These are phyloP conservation scores for Curvularia eragrostidis DNA, from an alignment of 2,329 filamentous ascomycete genomes.

Conservation along the genomic window DNA sequence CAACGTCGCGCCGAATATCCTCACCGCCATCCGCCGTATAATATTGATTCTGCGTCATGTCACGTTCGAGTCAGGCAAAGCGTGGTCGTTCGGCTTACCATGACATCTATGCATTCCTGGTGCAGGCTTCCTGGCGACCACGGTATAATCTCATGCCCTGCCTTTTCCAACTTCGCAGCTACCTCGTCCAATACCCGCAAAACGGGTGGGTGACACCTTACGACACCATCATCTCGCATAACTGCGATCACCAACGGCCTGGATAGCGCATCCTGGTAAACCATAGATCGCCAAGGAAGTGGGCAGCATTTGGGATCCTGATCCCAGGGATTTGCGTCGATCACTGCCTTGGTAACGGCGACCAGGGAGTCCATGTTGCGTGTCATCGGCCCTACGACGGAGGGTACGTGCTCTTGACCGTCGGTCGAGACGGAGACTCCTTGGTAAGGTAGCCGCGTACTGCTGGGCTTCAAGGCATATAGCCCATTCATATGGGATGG, in stretches of 20 bases:
- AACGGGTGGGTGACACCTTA: constrained; percentile 63
- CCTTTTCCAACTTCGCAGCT: constrained; percentile 48
- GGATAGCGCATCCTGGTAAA: constrained; percentile 52
- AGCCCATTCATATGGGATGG: constrained; percentile 66
- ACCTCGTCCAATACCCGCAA: constrained; percentile 54
- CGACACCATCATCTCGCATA: constrained; percentile 61
- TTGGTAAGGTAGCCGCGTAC: constrained; percentile 63
- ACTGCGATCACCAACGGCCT: constrained; percentile 59
- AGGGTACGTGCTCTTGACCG: constrained; percentile 69
- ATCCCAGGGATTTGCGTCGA: constrained; percentile 60
- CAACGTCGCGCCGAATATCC: constrained; percentile 64
- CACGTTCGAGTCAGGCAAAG: not conserved
- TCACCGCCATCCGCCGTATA: constrained; percentile 70
- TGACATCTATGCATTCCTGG: constrained; percentile 62
- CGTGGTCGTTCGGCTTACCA: constrained; percentile 47
- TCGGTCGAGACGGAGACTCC: constrained; percentile 68
- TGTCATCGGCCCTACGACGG: constrained; percentile 66
- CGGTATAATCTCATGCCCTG: constrained; percentile 62
- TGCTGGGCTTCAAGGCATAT: constrained; percentile 63
- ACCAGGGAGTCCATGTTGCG: constrained; percentile 60
- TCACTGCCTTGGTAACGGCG: constrained; percentile 57
- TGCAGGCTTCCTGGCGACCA: constrained; percentile 62
- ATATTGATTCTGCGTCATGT: constrained; percentile 59
- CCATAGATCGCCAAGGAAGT: constrained; percentile 60
- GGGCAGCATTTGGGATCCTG: constrained; percentile 62